phyloP scores from a whole-genome alignment of 371 early-diverging fungal species.

The Conidiobolus incongruus region DNA sequence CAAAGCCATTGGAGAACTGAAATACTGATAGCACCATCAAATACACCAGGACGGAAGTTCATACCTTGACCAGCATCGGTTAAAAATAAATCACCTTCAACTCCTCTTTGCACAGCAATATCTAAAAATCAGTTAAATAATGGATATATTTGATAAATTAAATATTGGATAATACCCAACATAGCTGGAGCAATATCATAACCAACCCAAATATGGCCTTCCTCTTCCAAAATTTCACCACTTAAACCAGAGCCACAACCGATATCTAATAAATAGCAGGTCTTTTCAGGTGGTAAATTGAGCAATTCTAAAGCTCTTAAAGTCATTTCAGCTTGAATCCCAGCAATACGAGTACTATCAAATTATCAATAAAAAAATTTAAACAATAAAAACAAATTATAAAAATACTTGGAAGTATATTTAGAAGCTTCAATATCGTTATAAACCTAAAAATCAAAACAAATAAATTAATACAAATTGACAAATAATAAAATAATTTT shows the following conservation, averaged over 20 bases:
- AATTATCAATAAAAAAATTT: not conserved
- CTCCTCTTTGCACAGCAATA: constrained; percentile 56
- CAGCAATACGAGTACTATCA: constrained; percentile 61
- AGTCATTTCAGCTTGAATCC: constrained; percentile 88
- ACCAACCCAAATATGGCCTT: constrained; percentile 90
- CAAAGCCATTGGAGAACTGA: constrained; percentile 99
- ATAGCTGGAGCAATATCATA: constrained; percentile 89
- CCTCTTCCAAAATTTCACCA: constrained; percentile 86
- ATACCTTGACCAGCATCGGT: constrained; percentile 95
- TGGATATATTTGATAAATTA: constrained; percentile 1
- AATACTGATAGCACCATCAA: constrained; percentile 95
- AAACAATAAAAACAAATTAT: not conserved
- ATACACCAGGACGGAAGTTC: constrained; percentile 86
- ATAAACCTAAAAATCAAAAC: constrained; percentile 28
- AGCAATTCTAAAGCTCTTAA: constrained; percentile 78
- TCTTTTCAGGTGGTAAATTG: constrained; percentile 44
- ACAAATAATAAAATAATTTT: not conserved
- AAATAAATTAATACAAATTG: constrained; percentile 1
- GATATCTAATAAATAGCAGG: constrained; percentile 76
- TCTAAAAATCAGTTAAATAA: constrained; percentile 11
- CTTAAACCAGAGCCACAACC: constrained; percentile 95
- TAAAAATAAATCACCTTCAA: constrained; percentile 77
- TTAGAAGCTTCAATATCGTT: constrained; percentile 81
- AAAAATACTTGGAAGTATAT: constrained; percentile 70
- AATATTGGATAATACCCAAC: constrained; percentile 29